These are phyloP conservation scores for Microglena sp. DNA, from an alignment of 139 green algal genomes.

Conservation along the genomic window DNA sequence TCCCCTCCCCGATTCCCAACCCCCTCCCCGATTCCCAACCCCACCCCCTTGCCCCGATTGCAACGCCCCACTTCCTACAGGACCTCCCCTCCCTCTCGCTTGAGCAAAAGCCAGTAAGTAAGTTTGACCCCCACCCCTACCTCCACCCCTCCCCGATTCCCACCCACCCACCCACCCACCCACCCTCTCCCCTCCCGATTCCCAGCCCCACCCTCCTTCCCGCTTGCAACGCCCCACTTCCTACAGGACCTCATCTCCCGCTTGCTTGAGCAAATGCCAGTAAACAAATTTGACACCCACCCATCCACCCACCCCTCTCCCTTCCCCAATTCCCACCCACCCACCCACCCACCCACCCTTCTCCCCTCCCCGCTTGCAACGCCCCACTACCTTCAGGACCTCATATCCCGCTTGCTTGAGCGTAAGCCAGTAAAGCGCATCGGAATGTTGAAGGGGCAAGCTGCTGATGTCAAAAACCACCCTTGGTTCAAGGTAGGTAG, in stretches of 20 bases:
- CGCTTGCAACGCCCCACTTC: neutral
- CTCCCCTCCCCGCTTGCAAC: neutral
- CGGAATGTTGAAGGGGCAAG: constrained; percentile 67
- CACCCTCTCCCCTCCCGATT: neutral
- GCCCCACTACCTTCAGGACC: constrained; percentile 29
- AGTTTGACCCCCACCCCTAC: too few species aligned
- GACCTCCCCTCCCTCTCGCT: neutral
- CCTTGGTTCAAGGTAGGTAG: constrained; percentile 64
- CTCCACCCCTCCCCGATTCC: neutral
- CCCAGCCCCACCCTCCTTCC: neutral
- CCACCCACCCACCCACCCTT: neutral
- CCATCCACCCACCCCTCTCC: neutral
- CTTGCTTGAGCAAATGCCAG: neutral
- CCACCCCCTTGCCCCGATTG: neutral
- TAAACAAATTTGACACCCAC: neutral
- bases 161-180: neutral
- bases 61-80: neutral
- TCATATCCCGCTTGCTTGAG: constrained; percentile 78
- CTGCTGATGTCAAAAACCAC: constrained; percentile 77
- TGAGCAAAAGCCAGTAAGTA: neutral
- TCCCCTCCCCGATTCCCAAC: neutral
- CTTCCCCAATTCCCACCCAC: neutral
- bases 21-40: neutral
- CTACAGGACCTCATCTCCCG: neutral
- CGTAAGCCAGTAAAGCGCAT: constrained; percentile 76